These are phyloP conservation scores for Cladosporium velox DNA, from an alignment of 2,329 filamentous ascomycete genomes.

Conservation along the genomic window DNA sequence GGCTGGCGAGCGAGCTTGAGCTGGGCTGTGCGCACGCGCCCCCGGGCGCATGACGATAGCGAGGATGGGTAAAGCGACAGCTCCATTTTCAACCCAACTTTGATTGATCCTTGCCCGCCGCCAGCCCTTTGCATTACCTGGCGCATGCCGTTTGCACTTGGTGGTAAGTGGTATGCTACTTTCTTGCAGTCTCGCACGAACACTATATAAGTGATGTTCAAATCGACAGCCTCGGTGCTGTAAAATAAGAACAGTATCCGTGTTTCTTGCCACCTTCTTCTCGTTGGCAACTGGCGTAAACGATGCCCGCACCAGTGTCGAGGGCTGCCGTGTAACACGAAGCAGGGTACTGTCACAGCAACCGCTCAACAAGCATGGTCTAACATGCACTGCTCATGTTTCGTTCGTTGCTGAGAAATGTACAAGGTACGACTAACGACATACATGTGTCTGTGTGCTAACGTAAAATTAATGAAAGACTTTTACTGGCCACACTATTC, in stretches of 20 bases:
- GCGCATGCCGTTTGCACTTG: not conserved
- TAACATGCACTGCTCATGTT: not conserved
- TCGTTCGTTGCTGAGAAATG: not conserved
- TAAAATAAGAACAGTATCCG: not conserved
- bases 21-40: not conserved
- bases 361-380: not conserved
- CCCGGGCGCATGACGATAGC: not conserved
- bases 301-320: not conserved
- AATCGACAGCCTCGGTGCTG: not conserved
- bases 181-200: not conserved
- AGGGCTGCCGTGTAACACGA: not conserved
- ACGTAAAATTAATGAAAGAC: not conserved
- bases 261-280: not conserved
- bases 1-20: not conserved
- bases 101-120: not conserved
- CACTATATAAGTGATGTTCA: not conserved
- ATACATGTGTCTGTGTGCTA: not conserved
- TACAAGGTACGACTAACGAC: not conserved
- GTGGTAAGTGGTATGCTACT: not conserved
- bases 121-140: slow-evolving; percentile 5
- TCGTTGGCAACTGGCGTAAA: not conserved
- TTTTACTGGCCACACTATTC: not conserved
- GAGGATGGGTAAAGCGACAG: slow-evolving; percentile 3
- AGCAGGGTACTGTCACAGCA: no score
- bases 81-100: not conserved